Evolutionary conservation across 441 rosid species (phyloP).

Genomic region (Corymbia calophylla): DNA sequence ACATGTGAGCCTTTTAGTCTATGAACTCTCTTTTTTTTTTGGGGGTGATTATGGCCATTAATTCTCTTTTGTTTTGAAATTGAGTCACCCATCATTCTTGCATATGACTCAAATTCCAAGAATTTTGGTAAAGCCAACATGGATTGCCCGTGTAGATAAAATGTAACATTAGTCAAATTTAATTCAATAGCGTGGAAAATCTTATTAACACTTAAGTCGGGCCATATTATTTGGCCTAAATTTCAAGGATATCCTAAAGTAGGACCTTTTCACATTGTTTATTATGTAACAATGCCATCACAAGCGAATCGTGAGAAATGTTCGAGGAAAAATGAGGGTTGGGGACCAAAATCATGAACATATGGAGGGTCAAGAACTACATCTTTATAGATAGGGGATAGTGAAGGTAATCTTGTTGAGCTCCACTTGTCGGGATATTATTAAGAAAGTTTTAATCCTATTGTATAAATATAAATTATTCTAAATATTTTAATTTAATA

Average conservation of each 20-base stretch:
- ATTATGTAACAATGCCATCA: background rate
- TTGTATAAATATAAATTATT: no score
- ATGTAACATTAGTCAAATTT: background rate
- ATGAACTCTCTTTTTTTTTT: background rate
- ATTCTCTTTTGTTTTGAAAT: background rate
- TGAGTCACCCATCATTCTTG: background rate
- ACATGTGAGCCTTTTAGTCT: background rate
- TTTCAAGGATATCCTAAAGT: background rate
- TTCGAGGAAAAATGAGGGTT: no score
- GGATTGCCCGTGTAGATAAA: background rate
- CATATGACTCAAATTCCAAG: background rate
- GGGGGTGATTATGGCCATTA: background rate
- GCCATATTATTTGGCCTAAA: background rate
- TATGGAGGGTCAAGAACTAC: background rate
- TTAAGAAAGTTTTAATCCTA: no score
- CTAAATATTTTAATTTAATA: fast-evolving
- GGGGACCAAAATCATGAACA: background rate
- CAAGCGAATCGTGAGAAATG: no score
- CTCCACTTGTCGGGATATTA: background rate
- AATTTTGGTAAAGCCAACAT: background rate
- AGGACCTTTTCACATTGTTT: background rate
- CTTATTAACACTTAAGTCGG: background rate
- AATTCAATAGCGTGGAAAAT: background rate
- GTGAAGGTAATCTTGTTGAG: background rate
- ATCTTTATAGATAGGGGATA: background rate